phyloP scores from a whole-genome alignment of 495 filamentous ascomycete genomes.

The Neurospora discreta region DNA sequence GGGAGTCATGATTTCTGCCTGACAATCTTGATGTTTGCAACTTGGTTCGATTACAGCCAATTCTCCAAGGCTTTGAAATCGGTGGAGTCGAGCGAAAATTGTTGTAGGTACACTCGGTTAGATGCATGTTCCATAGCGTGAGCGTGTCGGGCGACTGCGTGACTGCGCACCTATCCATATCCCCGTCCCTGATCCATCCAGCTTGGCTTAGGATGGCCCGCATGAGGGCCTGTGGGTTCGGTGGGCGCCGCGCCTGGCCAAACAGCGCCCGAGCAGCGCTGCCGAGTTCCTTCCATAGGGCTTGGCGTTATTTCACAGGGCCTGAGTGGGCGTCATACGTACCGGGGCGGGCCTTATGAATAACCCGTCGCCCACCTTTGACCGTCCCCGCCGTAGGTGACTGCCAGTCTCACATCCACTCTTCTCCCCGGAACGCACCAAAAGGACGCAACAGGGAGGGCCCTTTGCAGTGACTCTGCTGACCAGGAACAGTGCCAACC shows the following conservation, averaged over 20 bases:
- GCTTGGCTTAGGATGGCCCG: not conserved
- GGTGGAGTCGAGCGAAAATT: not conserved
- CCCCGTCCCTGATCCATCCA: not conserved
- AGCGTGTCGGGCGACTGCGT: not conserved
- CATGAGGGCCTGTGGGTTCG: not conserved
- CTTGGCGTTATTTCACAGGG: slow-evolving; percentile 3
- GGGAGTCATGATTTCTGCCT: not conserved
- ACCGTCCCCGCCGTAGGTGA: not conserved
- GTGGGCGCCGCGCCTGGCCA: not conserved
- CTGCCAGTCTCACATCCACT: not conserved
- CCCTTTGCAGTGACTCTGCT: not conserved
- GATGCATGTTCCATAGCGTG: not conserved
- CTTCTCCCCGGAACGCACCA: not conserved
- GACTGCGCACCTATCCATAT: not conserved
- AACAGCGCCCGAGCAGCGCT: not conserved
- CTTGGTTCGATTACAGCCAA: not conserved
- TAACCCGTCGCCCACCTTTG: not conserved
- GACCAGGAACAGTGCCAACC: not conserved
- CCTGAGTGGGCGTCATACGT: not conserved
- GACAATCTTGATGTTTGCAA: not conserved
- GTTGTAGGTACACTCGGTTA: not conserved
- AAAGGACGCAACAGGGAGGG: not conserved
- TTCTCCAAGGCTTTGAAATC: not conserved
- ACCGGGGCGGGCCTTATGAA: not conserved
- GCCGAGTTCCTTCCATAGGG: not conserved